Evolutionary conservation across 2,329 filamentous ascomycete species (phyloP), one percentile per base, ranked within the genome.

Genomic region (Cladophialophora chaetospira): DNA sequence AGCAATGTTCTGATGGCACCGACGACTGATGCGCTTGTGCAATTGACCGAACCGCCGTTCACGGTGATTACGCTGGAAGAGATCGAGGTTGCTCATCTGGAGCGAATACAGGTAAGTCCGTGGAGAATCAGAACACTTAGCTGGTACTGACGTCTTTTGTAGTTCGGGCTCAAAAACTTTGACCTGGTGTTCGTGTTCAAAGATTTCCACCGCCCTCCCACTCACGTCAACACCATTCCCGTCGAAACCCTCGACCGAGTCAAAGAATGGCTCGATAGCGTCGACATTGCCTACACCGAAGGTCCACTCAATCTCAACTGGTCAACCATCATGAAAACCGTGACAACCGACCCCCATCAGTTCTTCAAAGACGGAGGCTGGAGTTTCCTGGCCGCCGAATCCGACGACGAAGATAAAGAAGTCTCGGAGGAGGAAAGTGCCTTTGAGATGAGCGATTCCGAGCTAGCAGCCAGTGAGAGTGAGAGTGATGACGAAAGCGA

Each of bases 281-380:
- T 94, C 45, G 93, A 99, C 69, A 96, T 99, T 69, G 87, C 94
- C 15, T 97, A 87, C 78, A 89, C 86, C 10, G 95, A 99, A 74
- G 94, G 94, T 55, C 94, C 93, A 1, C 85, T 99, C 65, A 99
- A 99, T 77, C 82, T 99, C 55, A 97, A 97, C 80, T 99, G 94
- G 94, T 88, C 89, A 9, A 96, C 92, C 13, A 99, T 99, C 70
- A 99, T 99, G 91, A 99, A 99, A 82, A 99, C 94, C 0, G 92
- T 99, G 23, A 93, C 89, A 17, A 87, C 88, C 31, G 92, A 99
- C 38, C 90, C 94, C 2, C 93, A 99, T 71, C 85, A 88, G 66
- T 99, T 99, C 84, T 99, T 97, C 73, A 84, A 82, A 3, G 93
- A 97, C 63, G 94, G 95, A 28, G 94, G 94, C 43, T 99, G 94